Evolutionary conservation across 116 monocot species (phyloP).

Genomic region (Cymodocea nodosa): DNA sequence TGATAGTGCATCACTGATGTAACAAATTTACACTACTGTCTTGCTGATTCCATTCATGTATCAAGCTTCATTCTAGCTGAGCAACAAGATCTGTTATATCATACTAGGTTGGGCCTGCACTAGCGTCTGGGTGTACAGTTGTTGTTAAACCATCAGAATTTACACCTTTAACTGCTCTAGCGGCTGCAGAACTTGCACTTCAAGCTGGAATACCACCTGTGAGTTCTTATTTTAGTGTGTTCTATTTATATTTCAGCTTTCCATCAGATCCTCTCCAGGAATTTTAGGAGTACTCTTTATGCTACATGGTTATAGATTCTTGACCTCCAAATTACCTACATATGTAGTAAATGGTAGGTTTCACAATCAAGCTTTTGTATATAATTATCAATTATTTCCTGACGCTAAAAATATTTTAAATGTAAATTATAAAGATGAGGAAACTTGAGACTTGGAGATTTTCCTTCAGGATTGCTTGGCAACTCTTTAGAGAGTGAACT

Average conservation of each 20-base stretch:
- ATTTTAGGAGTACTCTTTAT: no score
- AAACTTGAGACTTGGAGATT: no score
- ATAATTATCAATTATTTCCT: no score
- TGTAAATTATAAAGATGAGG: no score
- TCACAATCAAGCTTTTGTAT: no score
- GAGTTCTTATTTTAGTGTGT: constrained; percentile 1
- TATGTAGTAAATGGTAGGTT: no score
- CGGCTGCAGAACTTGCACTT: constrained; percentile 83
- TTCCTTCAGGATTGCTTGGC: no score
- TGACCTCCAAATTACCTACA: no score
- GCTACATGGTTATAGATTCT: no score
- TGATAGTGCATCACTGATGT: neutral
- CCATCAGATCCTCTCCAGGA: neutral
- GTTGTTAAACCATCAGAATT: constrained; percentile 92
- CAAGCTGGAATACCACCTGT: constrained; percentile 95
- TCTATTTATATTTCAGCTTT: neutral
- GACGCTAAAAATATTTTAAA: no score
- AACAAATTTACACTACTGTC: neutral
- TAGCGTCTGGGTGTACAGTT: constrained; percentile 91
- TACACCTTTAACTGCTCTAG: constrained; percentile 90
- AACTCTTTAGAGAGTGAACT: no score
- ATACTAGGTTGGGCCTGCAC: constrained; percentile 80
- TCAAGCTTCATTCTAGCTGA: neutral
- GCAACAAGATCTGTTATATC: neutral
- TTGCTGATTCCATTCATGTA: neutral